These are phyloP conservation scores for Phialophora macrospora DNA, from an alignment of 2,329 filamentous ascomycete species.

Conservation along the genomic window DNA sequence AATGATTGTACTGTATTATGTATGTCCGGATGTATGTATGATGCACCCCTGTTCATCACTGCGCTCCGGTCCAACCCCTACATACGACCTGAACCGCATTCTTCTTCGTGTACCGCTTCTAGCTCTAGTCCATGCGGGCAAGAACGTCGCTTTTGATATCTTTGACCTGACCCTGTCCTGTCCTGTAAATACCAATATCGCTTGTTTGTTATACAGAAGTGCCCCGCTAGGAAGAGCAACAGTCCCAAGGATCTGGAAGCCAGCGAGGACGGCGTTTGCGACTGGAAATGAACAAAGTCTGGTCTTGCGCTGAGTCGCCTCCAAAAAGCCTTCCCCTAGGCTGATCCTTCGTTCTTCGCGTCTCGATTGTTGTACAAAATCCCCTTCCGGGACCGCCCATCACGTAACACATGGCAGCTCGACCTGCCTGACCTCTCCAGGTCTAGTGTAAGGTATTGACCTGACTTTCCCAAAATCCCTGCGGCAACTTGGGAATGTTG, in stretches of 20 bases:
- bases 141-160: background rate
- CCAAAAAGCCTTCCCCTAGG: background rate
- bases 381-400: background rate
- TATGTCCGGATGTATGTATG: background rate
- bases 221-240: background rate
- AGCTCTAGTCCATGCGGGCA: background rate
- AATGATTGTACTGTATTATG: background rate
- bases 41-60: background rate
- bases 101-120: background rate
- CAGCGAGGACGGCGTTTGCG: background rate
- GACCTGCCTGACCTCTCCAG: background rate
- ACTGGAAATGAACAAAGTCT: background rate
- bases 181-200: background rate
- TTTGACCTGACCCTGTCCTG: background rate
- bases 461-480: slow-evolving; percentile 37
- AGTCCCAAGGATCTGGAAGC: background rate
- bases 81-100: background rate
- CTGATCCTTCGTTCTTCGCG: background rate
- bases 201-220: background rate
- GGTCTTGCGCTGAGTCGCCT: background rate
- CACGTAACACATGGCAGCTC: background rate
- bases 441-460: slow-evolving; percentile 36
- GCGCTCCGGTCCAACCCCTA: too few relatives aligned
- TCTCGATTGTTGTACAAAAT: background rate
- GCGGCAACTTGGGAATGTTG: slow-evolving; percentile 37